These are phyloP conservation scores for Solanum hybrid DNA, from an alignment of 305 asterid species.

Conservation along the genomic window DNA sequence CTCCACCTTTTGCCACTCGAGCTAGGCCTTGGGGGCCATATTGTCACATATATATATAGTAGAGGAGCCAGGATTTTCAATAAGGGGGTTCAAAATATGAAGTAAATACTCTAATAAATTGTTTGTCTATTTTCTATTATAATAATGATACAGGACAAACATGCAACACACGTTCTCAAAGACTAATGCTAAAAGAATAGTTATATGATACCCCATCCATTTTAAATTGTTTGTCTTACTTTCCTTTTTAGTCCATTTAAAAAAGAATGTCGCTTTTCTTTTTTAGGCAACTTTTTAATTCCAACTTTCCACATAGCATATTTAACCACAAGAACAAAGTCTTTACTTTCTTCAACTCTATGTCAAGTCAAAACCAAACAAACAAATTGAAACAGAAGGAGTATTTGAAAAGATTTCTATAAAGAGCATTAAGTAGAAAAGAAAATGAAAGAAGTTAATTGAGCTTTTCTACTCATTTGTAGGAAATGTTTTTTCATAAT, in stretches of 20 bases:
- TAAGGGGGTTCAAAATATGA: no score
- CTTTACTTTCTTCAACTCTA: neutral
- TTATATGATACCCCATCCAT: neutral
- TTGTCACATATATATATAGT: no score
- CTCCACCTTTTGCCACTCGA: no score
- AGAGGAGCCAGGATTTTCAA: neutral
- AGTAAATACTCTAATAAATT: no score
- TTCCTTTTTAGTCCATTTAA: neutral
- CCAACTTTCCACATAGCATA: neutral
- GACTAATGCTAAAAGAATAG: neutral
- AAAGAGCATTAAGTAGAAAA: neutral
- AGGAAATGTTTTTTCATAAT: neutral
- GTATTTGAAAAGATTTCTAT: neutral
- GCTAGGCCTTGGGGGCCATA: no score
- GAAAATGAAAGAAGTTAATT: neutral
- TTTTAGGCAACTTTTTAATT: neutral
- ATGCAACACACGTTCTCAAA: neutral
- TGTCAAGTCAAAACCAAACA: neutral
- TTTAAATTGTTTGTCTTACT: neutral
- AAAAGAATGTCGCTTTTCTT: neutral
- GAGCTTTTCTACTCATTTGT: neutral
- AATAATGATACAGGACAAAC: neutral
- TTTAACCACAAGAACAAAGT: neutral
- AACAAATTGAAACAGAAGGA: neutral
- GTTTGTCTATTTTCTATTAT: neutral